Conservation (phyloP, 2,329 filamentous ascomycete genomes). For the Periconia sp. region DNA sequence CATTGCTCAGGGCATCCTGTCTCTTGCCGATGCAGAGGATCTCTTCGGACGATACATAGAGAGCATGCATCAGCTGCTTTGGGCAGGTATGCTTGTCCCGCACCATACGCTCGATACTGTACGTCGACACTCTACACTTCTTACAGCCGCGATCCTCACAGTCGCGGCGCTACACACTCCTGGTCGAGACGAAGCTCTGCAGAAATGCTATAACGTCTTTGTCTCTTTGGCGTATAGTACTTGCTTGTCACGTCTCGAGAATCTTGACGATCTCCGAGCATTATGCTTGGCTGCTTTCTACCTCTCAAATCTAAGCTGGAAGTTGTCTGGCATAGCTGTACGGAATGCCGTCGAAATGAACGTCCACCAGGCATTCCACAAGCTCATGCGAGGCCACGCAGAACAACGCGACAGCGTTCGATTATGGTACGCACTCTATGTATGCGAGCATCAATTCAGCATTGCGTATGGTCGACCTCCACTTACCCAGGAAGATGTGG, state of each 20-base stretch:
- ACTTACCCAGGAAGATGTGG: constrained; percentile 46
- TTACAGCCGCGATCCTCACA: constrained; percentile 38
- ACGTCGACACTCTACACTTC: constrained; percentile 36
- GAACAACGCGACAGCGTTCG: constrained; percentile 44
- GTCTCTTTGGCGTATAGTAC: constrained; percentile 39
- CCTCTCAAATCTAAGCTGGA: constrained; percentile 49
- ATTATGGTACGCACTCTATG: constrained; percentile 49
- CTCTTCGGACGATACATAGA: constrained; percentile 38
- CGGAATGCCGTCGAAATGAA: constrained; percentile 50
- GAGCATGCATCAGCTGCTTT: constrained; percentile 39
- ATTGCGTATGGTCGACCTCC: constrained; percentile 51
- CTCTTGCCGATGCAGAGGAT: constrained; percentile 33
- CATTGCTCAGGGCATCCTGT: constrained; percentile 37
- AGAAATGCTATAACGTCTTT: constrained; percentile 41
- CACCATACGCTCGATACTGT: constrained; percentile 36
- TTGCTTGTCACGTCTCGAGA: constrained; percentile 43
- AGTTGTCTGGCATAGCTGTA: constrained; percentile 47
- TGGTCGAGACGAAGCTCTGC: constrained; percentile 31
- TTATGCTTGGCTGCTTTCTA: constrained; percentile 50
- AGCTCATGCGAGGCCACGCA: constrained; percentile 40
- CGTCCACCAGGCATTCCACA: constrained; percentile 46
- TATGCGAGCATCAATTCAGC: constrained; percentile 49
- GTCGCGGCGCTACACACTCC: constrained; percentile 39
- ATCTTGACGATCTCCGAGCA: constrained; percentile 47
- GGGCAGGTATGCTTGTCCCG: constrained; percentile 39